A percentile compares a stretch with the other conserved stretches of the same genome.
Conservation (phyloP, 768 basidiomycete genomes). For the Trametes punicea region DNA sequence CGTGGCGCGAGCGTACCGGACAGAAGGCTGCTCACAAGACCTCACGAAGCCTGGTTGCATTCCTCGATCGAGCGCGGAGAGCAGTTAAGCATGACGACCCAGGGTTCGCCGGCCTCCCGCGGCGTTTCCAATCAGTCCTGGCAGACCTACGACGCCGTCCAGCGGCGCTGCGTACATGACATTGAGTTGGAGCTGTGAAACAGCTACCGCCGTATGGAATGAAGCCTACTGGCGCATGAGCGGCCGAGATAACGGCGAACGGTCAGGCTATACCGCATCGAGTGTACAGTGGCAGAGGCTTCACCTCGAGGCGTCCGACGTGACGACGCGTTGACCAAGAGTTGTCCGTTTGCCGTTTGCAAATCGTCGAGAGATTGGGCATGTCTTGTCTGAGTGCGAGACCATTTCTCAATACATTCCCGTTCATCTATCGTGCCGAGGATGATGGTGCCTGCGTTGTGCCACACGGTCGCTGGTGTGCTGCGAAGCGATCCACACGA, state of each 20-base stretch:
- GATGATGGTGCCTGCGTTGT: constrained; percentile 3
- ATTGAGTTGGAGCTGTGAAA: too few species aligned
- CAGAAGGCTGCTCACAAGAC: constrained; percentile 1
- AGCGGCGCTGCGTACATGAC: too few species aligned
- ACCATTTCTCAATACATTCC: not conserved
- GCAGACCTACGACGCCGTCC: too few species aligned
- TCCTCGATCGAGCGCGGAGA: not conserved
- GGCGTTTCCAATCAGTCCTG: too few species aligned
- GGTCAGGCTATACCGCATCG: not conserved
- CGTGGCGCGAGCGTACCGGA: not conserved
- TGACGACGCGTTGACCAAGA: too few species aligned
- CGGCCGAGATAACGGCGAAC: constrained; percentile 8
- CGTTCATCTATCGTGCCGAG: not conserved
- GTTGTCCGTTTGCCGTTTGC: too few species aligned
- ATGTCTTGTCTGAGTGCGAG: too few species aligned
- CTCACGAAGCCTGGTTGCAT: not conserved
- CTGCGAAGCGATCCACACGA: not conserved
- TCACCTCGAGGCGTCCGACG: not conserved
- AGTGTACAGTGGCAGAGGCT: not conserved
- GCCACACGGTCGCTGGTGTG: not conserved
- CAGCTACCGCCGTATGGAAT: not conserved
- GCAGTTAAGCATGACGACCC: not conserved
- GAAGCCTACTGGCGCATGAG: not conserved
- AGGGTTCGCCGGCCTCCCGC: not conserved
- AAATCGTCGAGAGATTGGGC: too few species aligned